phyloP scores from a whole-genome alignment of 495 filamentous ascomycete genomes.

The Penicillium soppii region DNA sequence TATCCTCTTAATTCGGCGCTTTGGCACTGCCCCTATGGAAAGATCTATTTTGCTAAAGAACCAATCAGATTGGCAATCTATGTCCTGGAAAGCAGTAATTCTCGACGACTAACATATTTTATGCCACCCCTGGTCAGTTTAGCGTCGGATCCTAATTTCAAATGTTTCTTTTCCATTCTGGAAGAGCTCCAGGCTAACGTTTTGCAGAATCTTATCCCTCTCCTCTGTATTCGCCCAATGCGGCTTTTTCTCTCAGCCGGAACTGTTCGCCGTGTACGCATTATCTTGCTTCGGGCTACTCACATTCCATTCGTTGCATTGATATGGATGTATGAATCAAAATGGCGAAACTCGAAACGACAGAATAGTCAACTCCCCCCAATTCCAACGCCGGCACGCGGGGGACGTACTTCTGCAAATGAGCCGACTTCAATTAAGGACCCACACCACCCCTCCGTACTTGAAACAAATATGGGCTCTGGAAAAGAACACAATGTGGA shows the following conservation, averaged over 20 bases:
- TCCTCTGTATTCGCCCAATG: constrained; percentile 79
- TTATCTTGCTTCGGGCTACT: constrained; percentile 72
- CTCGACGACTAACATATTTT: constrained; percentile 78
- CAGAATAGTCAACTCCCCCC: constrained; percentile 27
- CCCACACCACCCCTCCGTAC: constrained; percentile 27
- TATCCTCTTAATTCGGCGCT: constrained; percentile 8
- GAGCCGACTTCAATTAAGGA: constrained; percentile 30
- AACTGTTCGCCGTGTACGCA: constrained; percentile 68
- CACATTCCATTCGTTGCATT: constrained; percentile 63
- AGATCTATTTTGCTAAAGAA: constrained; percentile 5
- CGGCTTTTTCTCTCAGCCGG: constrained; percentile 72
- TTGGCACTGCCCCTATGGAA: background rate
- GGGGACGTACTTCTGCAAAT: constrained; percentile 24
- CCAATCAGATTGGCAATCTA: constrained; percentile 56
- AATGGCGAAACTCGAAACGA: constrained; percentile 28
- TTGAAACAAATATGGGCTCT: constrained; percentile 21
- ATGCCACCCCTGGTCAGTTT: constrained; percentile 60
- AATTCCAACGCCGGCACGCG: constrained; percentile 15
- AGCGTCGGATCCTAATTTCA: constrained; percentile 1
- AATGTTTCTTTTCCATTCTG: constrained; percentile 12
- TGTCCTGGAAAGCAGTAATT: constrained; percentile 73
- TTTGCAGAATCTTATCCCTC: constrained; percentile 74
- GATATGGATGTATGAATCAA: constrained; percentile 60
- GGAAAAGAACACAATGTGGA: constrained; percentile 21
- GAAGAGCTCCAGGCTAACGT: constrained; percentile 24